phyloP scores from a whole-genome alignment of 2,329 filamentous ascomycete genomes.

The Microdochium trichocladiopsis region DNA sequence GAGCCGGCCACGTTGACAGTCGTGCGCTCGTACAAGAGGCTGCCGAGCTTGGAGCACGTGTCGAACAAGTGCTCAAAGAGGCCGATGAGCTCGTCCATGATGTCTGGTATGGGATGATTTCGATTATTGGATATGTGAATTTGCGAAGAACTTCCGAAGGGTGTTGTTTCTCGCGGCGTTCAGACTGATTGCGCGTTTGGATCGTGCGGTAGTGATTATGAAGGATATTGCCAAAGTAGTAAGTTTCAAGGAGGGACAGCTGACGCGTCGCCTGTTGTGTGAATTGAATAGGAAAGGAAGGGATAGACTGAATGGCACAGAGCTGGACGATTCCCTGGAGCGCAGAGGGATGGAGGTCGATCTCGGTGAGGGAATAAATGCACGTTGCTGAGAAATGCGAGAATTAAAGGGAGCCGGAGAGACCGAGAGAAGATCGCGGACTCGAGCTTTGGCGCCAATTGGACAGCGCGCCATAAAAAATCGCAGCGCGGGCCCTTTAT shows the following conservation, averaged over 20 bases:
- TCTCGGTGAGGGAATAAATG: neutral
- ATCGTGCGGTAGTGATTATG: too few species aligned
- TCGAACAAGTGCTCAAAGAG: slow-evolving; percentile 20
- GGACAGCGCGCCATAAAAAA: neutral
- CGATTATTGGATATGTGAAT: neutral
- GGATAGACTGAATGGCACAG: too few species aligned
- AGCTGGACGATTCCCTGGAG: neutral
- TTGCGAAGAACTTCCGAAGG: neutral
- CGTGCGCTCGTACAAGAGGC: slow-evolving; percentile 24
- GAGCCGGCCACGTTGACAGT: slow-evolving; percentile 41
- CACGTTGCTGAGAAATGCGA: neutral
- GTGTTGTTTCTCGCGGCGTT: too few species aligned
- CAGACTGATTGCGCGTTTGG: too few species aligned
- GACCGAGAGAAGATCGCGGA: neutral
- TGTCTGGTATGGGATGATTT: slow-evolving; percentile 1
- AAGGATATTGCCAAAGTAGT: too few species aligned
- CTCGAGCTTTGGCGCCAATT: neutral
- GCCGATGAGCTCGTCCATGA: slow-evolving; percentile 22
- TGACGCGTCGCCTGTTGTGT: too few species aligned
- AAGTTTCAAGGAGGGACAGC: too few species aligned
- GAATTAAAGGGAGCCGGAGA: neutral
- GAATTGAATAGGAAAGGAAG: too few species aligned
- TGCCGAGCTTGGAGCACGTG: slow-evolving; percentile 15
- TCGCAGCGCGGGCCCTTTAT: neutral
- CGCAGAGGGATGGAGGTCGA: neutral